Percentiles rank a stretch among this genome's conserved stretches.
These are phyloP conservation scores for Chlorociboria aeruginascens DNA, from an alignment of 495 filamentous ascomycete genomes.

Conservation along the genomic window DNA sequence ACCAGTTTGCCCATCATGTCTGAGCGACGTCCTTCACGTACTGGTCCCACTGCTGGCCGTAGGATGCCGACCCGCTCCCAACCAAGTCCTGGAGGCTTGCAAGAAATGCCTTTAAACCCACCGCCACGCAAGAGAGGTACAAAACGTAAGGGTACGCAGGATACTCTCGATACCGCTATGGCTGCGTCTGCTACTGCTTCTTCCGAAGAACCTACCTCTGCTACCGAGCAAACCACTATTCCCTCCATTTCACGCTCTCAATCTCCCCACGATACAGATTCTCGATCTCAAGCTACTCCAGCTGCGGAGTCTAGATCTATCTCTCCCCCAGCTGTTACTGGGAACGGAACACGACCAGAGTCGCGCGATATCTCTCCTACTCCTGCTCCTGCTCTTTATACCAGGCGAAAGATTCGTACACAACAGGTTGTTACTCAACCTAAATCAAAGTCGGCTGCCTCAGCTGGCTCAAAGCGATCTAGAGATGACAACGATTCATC, in stretches of 20 bases:
- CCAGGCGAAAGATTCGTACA: background rate
- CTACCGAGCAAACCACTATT: background rate
- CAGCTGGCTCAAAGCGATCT: no score
- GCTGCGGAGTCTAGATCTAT: slow-evolving; percentile 6
- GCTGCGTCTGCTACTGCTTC: background rate
- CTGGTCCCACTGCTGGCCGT: no score
- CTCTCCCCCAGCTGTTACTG: background rate
- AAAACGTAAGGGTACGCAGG: background rate
- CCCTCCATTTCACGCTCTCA: background rate
- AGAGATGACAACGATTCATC: background rate
- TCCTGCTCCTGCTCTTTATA: background rate
- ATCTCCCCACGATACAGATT: slow-evolving; percentile 2
- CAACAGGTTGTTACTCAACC: background rate
- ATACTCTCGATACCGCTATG: background rate
- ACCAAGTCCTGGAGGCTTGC: no score
- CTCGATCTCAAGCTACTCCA: slow-evolving; percentile 1
- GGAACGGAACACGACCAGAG: background rate
- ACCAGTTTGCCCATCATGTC: no score
- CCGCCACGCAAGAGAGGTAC: no score
- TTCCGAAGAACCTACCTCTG: background rate
- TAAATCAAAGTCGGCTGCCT: no score
- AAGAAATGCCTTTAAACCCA: no score
- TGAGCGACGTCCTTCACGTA: no score
- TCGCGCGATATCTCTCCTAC: background rate
- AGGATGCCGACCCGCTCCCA: no score